Evolutionary conservation across 2,329 filamentous ascomycete genomes (phyloP).

Genomic region (Fusarium liriodendri): DNA sequence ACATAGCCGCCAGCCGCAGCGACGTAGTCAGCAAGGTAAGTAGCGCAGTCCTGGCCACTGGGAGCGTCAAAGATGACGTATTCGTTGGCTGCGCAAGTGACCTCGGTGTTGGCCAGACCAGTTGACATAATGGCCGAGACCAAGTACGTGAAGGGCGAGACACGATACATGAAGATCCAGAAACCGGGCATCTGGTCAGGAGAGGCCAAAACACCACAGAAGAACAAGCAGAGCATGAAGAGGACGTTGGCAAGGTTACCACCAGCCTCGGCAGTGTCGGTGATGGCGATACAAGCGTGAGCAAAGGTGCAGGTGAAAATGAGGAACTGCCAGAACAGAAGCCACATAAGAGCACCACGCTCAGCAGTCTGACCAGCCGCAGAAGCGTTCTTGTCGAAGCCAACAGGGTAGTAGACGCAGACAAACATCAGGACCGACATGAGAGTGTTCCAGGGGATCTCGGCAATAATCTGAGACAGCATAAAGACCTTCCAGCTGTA

Average conservation of each 20-base stretch:
- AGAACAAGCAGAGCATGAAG: slow-evolving; percentile 73
- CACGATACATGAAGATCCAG: slow-evolving; percentile 80
- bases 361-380: slow-evolving; percentile 49
- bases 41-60: slow-evolving; percentile 60
- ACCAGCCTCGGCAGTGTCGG: slow-evolving; percentile 73
- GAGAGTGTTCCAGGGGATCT: slow-evolving; percentile 85
- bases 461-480: slow-evolving; percentile 83
- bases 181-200: slow-evolving; percentile 71
- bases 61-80: slow-evolving; percentile 72
- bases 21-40: slow-evolving; percentile 65
- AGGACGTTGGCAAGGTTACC: slow-evolving; percentile 75
- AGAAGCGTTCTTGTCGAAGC: slow-evolving; percentile 75
- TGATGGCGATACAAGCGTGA: slow-evolving; percentile 71
- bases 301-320: slow-evolving; percentile 77
- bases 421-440: slow-evolving; percentile 81
- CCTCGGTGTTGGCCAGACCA: slow-evolving; percentile 41
- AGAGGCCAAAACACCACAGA: slow-evolving; percentile 72
- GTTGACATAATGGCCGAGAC: slow-evolving; percentile 43
- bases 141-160: slow-evolving; percentile 65
- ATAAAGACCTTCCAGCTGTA: slow-evolving; percentile 91
- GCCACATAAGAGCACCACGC: slow-evolving; percentile 74
- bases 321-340: slow-evolving; percentile 74
- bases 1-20: slow-evolving; percentile 59
- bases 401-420: slow-evolving; percentile 88
- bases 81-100: slow-evolving; percentile 72